These are phyloP conservation scores for Neostapfia colusana DNA, from an alignment of 176 grass and related monocot genomes.

Conservation along the genomic window DNA sequence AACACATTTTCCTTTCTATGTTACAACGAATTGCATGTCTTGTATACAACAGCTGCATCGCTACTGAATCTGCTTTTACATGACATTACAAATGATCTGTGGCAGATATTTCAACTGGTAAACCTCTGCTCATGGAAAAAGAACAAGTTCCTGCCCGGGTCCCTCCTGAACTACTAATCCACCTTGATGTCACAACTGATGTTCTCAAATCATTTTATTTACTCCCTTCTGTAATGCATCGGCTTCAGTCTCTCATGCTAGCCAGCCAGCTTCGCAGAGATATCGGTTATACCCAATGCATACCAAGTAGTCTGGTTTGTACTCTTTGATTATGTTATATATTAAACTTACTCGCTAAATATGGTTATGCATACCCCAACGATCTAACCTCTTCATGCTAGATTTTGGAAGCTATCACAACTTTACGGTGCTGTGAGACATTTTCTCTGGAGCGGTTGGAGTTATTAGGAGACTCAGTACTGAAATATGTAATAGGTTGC, in stretches of 20 bases:
- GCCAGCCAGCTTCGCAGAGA: constrained; percentile 74
- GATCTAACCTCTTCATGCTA: constrained; percentile 42
- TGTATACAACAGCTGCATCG: constrained; percentile 9
- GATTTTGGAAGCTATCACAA: constrained; percentile 97
- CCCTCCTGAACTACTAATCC: constrained; percentile 84
- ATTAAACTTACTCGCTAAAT: constrained; percentile 23
- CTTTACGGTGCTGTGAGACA: constrained; percentile 73
- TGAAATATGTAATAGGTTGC: constrained; percentile 86
- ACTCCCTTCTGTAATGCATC: constrained; percentile 91
- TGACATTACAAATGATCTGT: constrained; percentile 23
- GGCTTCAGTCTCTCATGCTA: constrained; percentile 79
- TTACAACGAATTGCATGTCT: constrained; percentile 1
- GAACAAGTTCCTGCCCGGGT: constrained; percentile 69
- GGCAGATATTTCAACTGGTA: constrained; percentile 56
- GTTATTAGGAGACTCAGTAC: constrained; percentile 82
- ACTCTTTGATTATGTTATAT: constrained; percentile 15
- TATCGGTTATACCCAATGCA: constrained; percentile 54
- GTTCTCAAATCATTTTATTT: constrained; percentile 94
- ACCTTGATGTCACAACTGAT: constrained; percentile 66
- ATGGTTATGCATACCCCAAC: not conserved
- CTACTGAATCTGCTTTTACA: constrained; percentile 33
- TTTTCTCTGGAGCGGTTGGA: constrained; percentile 91
- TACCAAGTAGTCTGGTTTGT: constrained; percentile 75
- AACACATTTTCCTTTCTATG: too few relatives aligned
- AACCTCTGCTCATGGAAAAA: constrained; percentile 46